Evolutionary conservation across 2,329 filamentous ascomycete species (phyloP).

Genomic region (Cladosporium sp.): DNA sequence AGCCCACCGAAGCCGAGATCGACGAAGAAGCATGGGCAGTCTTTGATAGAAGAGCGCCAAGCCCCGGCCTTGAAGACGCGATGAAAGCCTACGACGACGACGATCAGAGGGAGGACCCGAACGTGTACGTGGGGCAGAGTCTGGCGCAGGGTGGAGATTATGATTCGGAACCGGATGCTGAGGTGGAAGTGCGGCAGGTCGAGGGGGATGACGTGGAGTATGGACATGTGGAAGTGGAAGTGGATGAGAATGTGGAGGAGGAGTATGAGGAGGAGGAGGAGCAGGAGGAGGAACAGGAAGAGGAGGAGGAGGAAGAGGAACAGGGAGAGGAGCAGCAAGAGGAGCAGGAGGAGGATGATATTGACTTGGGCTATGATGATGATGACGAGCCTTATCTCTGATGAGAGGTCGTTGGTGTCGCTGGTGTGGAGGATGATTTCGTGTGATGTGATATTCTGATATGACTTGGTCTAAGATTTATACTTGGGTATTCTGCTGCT

Average conservation of each 20-base stretch:
- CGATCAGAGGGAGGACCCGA: not conserved
- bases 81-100: not conserved
- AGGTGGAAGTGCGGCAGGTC: not conserved
- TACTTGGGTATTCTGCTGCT: constrained; percentile 18
- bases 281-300: not conserved
- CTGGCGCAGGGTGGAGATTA: not conserved
- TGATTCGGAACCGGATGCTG: not conserved
- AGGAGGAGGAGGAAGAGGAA: too few species aligned
- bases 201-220: not conserved
- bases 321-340: too few species aligned
- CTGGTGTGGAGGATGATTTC: not conserved
- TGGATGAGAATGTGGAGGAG: not conserved
- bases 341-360: not conserved
- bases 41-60: not conserved
- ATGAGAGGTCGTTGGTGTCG: not conserved
- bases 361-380: not conserved
- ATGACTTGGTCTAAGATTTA: constrained; percentile 1
- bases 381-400: not conserved
- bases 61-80: not conserved
- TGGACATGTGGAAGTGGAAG: not conserved
- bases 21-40: not conserved
- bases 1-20: not conserved
- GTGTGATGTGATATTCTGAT: not conserved
- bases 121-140: not conserved
- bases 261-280: not conserved